Conservation (phyloP, 306 rosid species). For the Styphnolobium japonicum region DNA sequence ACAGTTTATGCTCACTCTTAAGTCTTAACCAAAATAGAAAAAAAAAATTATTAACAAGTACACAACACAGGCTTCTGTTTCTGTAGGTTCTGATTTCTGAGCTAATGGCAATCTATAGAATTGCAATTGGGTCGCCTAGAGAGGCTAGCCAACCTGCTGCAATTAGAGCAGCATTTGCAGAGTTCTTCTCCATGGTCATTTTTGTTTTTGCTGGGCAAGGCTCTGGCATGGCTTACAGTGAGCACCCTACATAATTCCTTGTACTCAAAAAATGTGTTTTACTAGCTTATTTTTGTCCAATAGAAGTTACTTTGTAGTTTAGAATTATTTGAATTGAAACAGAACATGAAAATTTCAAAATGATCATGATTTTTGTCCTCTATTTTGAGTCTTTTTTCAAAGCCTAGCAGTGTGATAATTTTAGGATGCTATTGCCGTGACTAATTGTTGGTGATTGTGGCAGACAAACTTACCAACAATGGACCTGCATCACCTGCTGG, state of each 20-base stretch:
- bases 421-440: background rate
- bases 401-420: background rate
- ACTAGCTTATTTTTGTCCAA: background rate
- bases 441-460: background rate
- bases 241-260: background rate
- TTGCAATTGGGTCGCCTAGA: conserved; percentile 62
- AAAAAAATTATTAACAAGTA: background rate
- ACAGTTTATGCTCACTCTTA: conserved; percentile 4
- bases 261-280: background rate
- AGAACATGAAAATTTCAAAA: background rate
- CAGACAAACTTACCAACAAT: conserved; percentile 30
- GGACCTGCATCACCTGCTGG: conserved; percentile 48
- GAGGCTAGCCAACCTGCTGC: conserved; percentile 83
- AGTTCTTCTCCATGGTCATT: conserved; percentile 74
- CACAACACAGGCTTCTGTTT: background rate
- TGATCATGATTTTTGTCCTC: background rate
- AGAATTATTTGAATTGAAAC: background rate
- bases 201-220: conserved; percentile 91
- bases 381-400: background rate
- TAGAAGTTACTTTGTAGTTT: background rate
- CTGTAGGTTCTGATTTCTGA: background rate
- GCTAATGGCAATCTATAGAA: conserved; percentile 50
- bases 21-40: background rate
- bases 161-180: conserved; percentile 66
- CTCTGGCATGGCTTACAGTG: conserved; percentile 76